phyloP scores from a whole-genome alignment of 768 basidiomycete genomes.

The Clathrus columnatus region DNA sequence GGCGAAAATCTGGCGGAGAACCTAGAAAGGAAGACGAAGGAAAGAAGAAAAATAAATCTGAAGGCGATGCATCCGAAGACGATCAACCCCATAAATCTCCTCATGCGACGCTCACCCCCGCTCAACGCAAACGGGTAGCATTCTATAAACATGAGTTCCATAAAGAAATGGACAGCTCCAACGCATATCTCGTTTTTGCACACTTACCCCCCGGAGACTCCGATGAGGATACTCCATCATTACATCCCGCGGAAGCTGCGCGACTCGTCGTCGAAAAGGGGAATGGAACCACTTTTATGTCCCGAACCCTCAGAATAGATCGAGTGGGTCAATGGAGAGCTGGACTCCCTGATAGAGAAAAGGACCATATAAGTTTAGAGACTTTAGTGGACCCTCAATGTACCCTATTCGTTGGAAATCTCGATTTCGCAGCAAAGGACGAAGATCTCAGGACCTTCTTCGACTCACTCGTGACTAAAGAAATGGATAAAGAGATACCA shows the following conservation, averaged over 20 bases:
- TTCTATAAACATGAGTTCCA: constrained; percentile 94
- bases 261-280: constrained; percentile 44
- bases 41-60: neutral
- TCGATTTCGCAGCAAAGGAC: constrained; percentile 88
- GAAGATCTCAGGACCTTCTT: constrained; percentile 85
- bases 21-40: neutral
- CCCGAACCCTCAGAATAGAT: constrained; percentile 74
- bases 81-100: constrained; percentile 43
- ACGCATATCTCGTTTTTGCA: constrained; percentile 90
- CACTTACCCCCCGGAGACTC: constrained; percentile 40
- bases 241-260: constrained; percentile 70
- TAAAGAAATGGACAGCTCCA: constrained; percentile 60
- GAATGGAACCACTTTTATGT: constrained; percentile 69
- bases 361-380: constrained; percentile 17
- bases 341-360: constrained; percentile 12
- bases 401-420: constrained; percentile 84
- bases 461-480: constrained; percentile 62
- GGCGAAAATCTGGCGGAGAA: constrained; percentile 9
- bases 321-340: constrained; percentile 33
- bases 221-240: constrained; percentile 8
- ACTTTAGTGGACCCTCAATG: constrained; percentile 60
- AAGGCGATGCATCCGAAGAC: constrained; percentile 20
- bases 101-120: constrained; percentile 44
- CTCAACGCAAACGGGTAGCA: constrained; percentile 87
- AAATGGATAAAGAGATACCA: constrained; percentile 62